These are phyloP conservation scores for Didymellaceae sp. DNA, from an alignment of 2,329 filamentous ascomycete genomes.

Conservation along the genomic window DNA sequence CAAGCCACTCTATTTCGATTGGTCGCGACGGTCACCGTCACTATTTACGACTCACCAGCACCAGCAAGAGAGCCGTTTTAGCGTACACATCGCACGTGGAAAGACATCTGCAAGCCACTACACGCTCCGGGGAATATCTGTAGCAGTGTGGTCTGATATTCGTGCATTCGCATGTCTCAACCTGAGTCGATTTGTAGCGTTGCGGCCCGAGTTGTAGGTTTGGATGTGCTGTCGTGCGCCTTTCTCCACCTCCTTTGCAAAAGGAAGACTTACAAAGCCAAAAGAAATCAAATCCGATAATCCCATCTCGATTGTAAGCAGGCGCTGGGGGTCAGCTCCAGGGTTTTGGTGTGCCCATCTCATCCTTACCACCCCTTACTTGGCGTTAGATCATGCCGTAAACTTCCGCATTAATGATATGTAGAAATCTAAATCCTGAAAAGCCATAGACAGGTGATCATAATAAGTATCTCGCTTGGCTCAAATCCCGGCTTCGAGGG, in stretches of 20 bases:
- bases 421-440: background rate
- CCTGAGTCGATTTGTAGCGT: conserved; percentile 7
- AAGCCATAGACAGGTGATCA: background rate
- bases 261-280: background rate
- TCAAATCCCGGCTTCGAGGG: background rate
- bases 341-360: background rate
- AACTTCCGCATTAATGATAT: background rate
- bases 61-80: conserved; percentile 3
- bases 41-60: conserved; percentile 1
- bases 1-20: conserved; percentile 8
- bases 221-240: conserved; percentile 4
- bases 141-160: conserved; percentile 12
- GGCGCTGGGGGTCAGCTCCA: background rate
- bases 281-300: background rate
- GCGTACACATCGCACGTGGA: conserved; percentile 17
- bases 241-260: background rate
- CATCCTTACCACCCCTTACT: conserved; percentile 7
- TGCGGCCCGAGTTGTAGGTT: background rate
- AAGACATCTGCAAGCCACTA: conserved; percentile 12
- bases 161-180: conserved; percentile 1
- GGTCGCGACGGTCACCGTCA: background rate
- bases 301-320: background rate
- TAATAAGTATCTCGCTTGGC: conserved; percentile 5
- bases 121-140: conserved; percentile 10
- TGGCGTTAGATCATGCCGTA: conserved; percentile 1